Evolutionary conservation across 2,329 filamentous ascomycete species (phyloP), one percentile per base, ranked within the genome.

Genomic region (Fusarium concolor): DNA sequence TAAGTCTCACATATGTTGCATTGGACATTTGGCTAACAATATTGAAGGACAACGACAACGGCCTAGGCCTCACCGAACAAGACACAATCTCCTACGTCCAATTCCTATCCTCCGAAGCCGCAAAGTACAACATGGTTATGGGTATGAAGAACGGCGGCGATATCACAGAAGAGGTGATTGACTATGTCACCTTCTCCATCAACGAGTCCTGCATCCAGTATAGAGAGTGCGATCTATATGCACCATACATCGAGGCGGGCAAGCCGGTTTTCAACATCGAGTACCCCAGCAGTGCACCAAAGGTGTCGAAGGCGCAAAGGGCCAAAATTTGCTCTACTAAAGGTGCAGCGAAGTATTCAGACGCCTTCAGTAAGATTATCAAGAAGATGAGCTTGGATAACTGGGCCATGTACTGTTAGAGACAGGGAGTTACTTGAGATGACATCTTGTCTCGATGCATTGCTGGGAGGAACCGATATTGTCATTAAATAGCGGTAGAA

Each of bases 181-280:
- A 80, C n/a, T 76, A 84, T 2, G 85, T 90, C 47, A 81, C 90
- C 67, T 92, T 90, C 77, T 84, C 83, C 4, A 88, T 92, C 66
- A 90, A 91, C 75, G 90, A 92, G 78, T 85, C 91, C 76, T 92
- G 90, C 75, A 83, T 84, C 20, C 68, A 89, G 72, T 86, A 86
- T 67, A 59, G 78, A 0, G 89, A 92, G 75, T 91, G 89, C 71
- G 77, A 79, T 15, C 81, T 77, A 0, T 91, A 87, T 70, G 76
- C 78, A 3, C 77, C 83, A 1, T 92, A 92, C 71, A 83, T 89
- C 45, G 37, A 56, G 1, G 57, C 29, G 0, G 57, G 42, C 0
- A 62, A 62, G n/a, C 59, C 59, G 2, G 59, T 62, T 1, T 62
- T 62, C 8, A 62, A 62, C 5, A 38, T 62, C 2, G 90, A 92